Evolutionary conservation across 2,329 filamentous ascomycete genomes (phyloP).

Genomic region (Microdochium trichocladiopsis): DNA sequence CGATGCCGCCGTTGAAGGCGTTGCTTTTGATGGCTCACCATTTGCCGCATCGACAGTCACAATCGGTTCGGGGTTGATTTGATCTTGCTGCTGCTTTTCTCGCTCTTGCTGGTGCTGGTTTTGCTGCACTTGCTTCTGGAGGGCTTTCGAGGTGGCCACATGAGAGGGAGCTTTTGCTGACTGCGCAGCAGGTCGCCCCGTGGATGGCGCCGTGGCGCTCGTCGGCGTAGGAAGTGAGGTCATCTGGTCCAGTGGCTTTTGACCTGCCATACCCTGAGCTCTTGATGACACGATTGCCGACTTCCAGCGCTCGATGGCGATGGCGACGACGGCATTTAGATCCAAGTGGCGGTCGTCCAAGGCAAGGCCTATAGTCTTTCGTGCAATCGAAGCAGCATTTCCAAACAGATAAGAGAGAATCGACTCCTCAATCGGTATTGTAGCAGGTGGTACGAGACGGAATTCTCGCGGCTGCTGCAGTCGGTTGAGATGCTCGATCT

Average conservation of each 20-base stretch:
- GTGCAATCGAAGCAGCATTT: not conserved
- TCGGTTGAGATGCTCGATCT: conserved; percentile 52
- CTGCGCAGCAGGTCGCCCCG: conserved; percentile 7
- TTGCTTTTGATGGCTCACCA: conserved; percentile 1
- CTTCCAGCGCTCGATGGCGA: conserved; percentile 57
- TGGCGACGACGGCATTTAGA: conserved; percentile 40
- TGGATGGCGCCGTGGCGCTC: conserved; percentile 9
- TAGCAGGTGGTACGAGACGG: conserved; percentile 42
- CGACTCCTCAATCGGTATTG: conserved; percentile 42
- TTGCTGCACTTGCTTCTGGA: conserved; percentile 10
- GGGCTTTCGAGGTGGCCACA: not conserved
- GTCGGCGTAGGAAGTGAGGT: conserved; percentile 13
- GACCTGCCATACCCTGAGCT: conserved; percentile 39
- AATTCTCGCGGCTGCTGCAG: conserved; percentile 55
- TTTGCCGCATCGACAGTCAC: conserved; percentile 6
- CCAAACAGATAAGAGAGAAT: conserved; percentile 36
- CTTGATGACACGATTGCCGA: conserved; percentile 47
- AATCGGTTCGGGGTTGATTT: conserved; percentile 7
- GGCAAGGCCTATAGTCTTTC: conserved; percentile 31
- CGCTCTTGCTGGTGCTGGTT: conserved; percentile 10
- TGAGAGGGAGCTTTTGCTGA: conserved; percentile 7
- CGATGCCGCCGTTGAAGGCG: conserved; percentile 10
- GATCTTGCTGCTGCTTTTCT: conserved; percentile 11
- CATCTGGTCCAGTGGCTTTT: conserved; percentile 37
- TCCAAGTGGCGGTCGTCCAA: conserved; percentile 45